Evolutionary conservation across 257 asterid genomes (phyloP).

Genomic region (Nicotiana attenuata): DNA sequence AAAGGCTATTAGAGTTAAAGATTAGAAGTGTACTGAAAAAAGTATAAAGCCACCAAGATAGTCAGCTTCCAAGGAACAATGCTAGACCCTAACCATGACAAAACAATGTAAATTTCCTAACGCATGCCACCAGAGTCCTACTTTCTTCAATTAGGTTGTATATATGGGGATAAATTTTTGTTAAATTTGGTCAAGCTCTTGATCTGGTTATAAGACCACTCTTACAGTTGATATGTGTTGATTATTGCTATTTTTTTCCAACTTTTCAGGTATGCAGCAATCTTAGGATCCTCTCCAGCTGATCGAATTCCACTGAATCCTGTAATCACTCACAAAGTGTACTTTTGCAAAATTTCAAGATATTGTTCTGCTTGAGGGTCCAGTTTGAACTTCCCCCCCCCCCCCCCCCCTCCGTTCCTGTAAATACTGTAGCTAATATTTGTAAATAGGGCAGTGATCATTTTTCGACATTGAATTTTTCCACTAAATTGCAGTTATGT

Average conservation of each 20-base stretch:
- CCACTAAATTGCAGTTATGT: not conserved
- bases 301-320: constrained; percentile 64
- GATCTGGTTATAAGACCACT: not conserved
- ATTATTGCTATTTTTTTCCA: not conserved
- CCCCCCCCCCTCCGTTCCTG: too few species aligned
- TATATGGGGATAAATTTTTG: not conserved
- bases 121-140: not conserved
- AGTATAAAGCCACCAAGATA: not conserved
- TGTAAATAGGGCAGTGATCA: not conserved
- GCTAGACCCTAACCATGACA: not conserved
- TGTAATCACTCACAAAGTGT: constrained; percentile 40
- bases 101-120: not conserved
- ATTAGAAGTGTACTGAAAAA: not conserved
- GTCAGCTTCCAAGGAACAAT: not conserved
- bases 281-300: constrained; percentile 77
- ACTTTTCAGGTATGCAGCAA: constrained; percentile 79
- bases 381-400: not conserved
- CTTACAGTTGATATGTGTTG: not conserved
- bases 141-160: not conserved
- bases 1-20: not conserved
- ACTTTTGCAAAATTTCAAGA: not conserved
- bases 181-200: not conserved
- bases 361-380: not conserved
- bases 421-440: not conserved
- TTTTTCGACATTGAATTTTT: constrained; percentile 3